Percentiles rank a stretch among this genome's conserved stretches.
Evolutionary conservation across 805 yeast genomes (phyloP).

Genomic region (Wickerhamomyces canadensis): DNA sequence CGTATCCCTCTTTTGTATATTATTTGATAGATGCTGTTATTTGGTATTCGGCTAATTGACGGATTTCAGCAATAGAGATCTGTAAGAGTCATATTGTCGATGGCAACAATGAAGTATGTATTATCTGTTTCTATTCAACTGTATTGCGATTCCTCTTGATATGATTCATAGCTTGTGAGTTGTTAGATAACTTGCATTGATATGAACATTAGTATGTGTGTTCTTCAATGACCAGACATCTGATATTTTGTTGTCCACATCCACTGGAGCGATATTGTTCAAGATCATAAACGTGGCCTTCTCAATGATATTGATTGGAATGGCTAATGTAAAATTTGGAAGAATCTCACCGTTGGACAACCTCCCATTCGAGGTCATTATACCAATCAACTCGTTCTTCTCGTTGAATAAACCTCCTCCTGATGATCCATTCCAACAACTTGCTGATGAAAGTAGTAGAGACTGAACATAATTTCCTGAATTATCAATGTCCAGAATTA

Average conservation of each 20-base stretch:
- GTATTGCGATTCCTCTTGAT: too few species aligned
- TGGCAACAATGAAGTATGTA: too few species aligned
- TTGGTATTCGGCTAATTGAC: too few species aligned
- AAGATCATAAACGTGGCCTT: constrained; percentile 16
- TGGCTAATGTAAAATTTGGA: constrained; percentile 23
- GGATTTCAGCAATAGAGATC: too few species aligned
- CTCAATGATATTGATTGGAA: constrained; percentile 21
- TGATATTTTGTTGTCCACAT: constrained; percentile 7
- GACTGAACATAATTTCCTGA: constrained; percentile 5
- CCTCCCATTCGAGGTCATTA: constrained; percentile 27
- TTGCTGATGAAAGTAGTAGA: constrained; percentile 21
- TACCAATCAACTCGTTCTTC: constrained; percentile 20
- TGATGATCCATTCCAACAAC: constrained; percentile 27
- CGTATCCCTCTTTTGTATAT: too few species aligned
- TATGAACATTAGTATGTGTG: constrained; percentile 11
- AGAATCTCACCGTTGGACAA: constrained; percentile 22
- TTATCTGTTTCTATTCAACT: too few species aligned
- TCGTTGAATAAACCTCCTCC: constrained; percentile 25
- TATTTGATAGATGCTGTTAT: too few species aligned
- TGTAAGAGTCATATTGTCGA: too few species aligned
- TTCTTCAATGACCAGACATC: constrained; percentile 22
- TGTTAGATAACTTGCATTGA: constrained; percentile 1
- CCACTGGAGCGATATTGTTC: constrained; percentile 8
- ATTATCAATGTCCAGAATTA: constrained; percentile 11
- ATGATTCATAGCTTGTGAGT: background rate